Conservation (phyloP, 257 asterid species). For the Rehmannia glutinosa region DNA sequence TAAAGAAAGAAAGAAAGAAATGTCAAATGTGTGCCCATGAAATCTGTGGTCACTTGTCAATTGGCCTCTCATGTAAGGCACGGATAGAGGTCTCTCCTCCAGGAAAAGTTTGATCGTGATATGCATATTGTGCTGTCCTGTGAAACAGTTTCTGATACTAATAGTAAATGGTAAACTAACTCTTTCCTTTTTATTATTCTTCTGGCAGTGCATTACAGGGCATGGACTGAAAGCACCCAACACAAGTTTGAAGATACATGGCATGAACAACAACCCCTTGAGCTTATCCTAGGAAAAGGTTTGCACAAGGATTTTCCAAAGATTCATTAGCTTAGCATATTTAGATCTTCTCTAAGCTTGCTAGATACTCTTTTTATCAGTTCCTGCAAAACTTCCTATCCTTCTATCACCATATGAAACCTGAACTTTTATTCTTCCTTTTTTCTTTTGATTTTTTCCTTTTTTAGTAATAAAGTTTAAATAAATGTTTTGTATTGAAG, state of each 20-base stretch:
- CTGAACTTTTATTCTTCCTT: background rate
- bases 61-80: constrained; percentile 3
- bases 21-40: background rate
- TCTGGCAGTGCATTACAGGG: constrained; percentile 78
- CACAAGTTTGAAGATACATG: constrained; percentile 98
- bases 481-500: background rate
- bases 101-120: background rate
- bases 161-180: constrained; percentile 1
- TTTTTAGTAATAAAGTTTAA: background rate
- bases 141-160: background rate
- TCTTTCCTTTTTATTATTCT: background rate
- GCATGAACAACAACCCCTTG: constrained; percentile 92
- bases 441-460: too few relatives aligned
- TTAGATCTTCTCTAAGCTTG: constrained; percentile 1
- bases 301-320: constrained; percentile 11
- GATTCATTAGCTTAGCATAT: background rate
- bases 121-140: background rate
- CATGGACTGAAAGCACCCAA: constrained; percentile 85
- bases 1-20: background rate
- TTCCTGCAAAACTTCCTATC: background rate
- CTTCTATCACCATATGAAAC: background rate
- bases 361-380: background rate
- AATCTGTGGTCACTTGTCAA: background rate
- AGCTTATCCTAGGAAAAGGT: constrained; percentile 95
- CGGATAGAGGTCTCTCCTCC: background rate